Base-by-base conservation (phyloP, 371 early-diverging fungal genomes). In the Rhizopus delemar region DNA sequence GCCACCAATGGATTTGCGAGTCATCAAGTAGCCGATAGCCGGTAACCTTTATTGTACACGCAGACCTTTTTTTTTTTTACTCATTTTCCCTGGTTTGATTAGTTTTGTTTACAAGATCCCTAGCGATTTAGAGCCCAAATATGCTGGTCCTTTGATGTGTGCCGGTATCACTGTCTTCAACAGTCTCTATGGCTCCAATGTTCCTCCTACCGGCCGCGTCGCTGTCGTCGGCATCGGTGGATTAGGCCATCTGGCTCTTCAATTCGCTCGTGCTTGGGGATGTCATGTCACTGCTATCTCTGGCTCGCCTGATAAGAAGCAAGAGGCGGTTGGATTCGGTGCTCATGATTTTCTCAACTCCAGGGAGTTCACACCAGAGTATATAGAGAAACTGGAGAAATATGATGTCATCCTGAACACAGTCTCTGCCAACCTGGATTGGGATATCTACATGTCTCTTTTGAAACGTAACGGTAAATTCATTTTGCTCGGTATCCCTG, bases 221-320 rank as follows among this genome's bases (percentile, higher is more conserved):
- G 89, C 85, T 33, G 75, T 90, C 16, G 74, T 86, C 50, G 90
- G 88, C 12, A 79, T 87, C 51, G 90, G 90, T 29, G 89, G 90
- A 28, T 71, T 90, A 43, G 77, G 89, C 5, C 89, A 89, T 51
- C 63, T 89, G 64, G 88, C 83, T 0, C 56, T 88, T 51, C 84
- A 89, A 64, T 86, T 85, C 51, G 85, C 87, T 15, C 65, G 65
- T 22, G 82, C 78, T 15, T 74, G 87, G 78, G 88, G 88, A 15
- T 80, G 82, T 43, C 72, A 77, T 46, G 74, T 81, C 46, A 76
- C 70, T 15, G 79, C 63, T 22, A 63, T 68, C 15, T 77, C 74
- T 29, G 50, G 35, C 9, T 62, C 48, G 16, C 29, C 63, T 11
- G 64, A 70, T 59, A 92, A 92, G 70, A 77, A 82, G 59, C 75